A percentile compares a stretch with the other conserved stretches of the same genome.
Evolutionary conservation across 2,329 filamentous ascomycete genomes (phyloP).

Genomic region (Colletotrichum chlorophyti): DNA sequence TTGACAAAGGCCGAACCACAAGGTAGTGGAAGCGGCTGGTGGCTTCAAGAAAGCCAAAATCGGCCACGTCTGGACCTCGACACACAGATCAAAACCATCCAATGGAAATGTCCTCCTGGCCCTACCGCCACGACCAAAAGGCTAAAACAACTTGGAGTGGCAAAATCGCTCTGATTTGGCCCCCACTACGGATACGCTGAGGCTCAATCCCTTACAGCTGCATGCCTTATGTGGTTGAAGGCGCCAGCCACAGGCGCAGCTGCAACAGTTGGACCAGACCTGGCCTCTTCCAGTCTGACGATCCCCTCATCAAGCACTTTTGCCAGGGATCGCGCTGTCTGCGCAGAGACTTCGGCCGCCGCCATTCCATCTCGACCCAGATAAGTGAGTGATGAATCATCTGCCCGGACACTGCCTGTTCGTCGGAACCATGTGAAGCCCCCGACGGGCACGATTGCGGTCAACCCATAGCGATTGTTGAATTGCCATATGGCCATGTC

Average conservation of each 20-base stretch:
- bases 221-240: not conserved
- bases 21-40: slow-evolving; percentile 9
- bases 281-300: slow-evolving; percentile 2
- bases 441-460: no score
- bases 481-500: no score
- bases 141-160: not conserved
- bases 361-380: not conserved
- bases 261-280: not conserved
- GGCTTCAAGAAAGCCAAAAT: slow-evolving; percentile 15
- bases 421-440: no score
- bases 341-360: not conserved
- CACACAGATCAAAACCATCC: not conserved
- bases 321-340: slow-evolving; percentile 9
- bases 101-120: slow-evolving; percentile 5
- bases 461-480: no score
- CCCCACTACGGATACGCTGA: slow-evolving; percentile 13
- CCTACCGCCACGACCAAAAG: not conserved
- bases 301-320: not conserved
- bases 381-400: not conserved
- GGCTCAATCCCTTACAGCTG: slow-evolving; percentile 1
- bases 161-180: not conserved
- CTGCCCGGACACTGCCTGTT: no score
- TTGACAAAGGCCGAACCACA: no score
- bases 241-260: slow-evolving; percentile 7
- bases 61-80: not conserved